Evolutionary conservation across 2,329 filamentous ascomycete species (phyloP), one percentile per base, ranked within the genome.

Genomic region (Hypoxylon sp.): DNA sequence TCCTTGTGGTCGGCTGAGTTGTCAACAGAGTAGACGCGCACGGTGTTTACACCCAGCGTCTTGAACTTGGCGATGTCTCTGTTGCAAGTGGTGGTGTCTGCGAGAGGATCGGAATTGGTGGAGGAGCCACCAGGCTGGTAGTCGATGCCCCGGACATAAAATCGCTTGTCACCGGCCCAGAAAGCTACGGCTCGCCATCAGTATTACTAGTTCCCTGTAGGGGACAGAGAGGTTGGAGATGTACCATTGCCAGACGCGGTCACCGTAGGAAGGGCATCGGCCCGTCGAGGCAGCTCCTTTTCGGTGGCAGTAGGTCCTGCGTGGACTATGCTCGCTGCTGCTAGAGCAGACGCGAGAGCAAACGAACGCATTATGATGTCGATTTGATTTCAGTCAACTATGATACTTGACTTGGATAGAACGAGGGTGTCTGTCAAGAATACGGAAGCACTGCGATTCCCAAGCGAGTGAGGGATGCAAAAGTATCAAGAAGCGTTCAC

Each of bases 1-100:
- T 86, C 83, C 69, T 93, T 88, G 78, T 97, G 93, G 75, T 88
- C 78, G 67, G 81, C 79, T 47, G 87, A 88, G 83, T 97, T 97
- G 81, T 97, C 93, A 66, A 96, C 88, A 13, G 89, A 92, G 83
- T 97, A 97, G 61, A 97, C 90, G 75, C 93, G 92, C 72, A 97
- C 82, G 21, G 92, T 92, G 82, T 97, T 97, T 78, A 97, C 80
- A 45, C 92, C 92, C 47, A 97, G 82, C 66, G 92, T 84, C 80
- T 91, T 85, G 86, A 97, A 96, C 73, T 91, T 81, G 48, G 79
- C 77, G 67, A 97, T 89, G 72, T 96, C 92, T 64, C 92, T 89
- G 74, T 85, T 83, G 84, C 93, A 97, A 70, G 82, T 77, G 3
- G 75, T 75, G 20, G 79, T 72, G 69, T 96, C 88, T 61, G 90